Evolutionary conservation across 192 early-diverging fungal genomes (phyloP), one percentile per base, ranked within the genome.

Genomic region (Umbelopsis isabellina): DNA sequence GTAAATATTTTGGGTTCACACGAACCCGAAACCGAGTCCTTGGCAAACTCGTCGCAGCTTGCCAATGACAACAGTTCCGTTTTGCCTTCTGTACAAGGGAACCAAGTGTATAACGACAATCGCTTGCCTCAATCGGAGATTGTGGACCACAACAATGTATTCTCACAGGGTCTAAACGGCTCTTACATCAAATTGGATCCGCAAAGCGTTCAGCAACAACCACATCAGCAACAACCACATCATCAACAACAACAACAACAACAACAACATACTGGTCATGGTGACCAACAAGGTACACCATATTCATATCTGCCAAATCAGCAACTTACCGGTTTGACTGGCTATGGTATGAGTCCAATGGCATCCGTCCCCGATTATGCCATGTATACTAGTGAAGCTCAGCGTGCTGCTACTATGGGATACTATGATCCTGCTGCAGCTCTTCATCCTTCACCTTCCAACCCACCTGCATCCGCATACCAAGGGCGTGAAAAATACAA

Each of bases 301-400:
- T 69, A 69, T 25, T 69, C 68, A 6, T 49, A 53, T 22, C 35
- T 69, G 20, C 50, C 49, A 51, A 69, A 53, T 13, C 66, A 44
- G 46, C 22, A 2, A 10, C 49, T 35, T 52, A 27, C 15, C 22
- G 78, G 78, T 51, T 41, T 84, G 15, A 77, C 80, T 15, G 72
- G 75, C 13, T 84, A 82, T 69, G 78, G 80, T 20, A 81, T 84
- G 69, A 76, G 67, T 15, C 82, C 80, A 11, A 80, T 82, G 67
- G 76, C 70, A 12, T 75, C 84, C 0, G 68, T 82, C 11, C 84
- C 81, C 20, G 78, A 83, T 47, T 82, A 71, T 20, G 65, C 65
- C n/a, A 47, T 66, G 65, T 71, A 71, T 37, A 44, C 22, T 25
- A 45, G 55, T 37, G 70, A 65, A n/a, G 70, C 55, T 16, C 70